Conservation (phyloP, 495 filamentous ascomycete genomes). For the Sabuloglossum arenarium region DNA sequence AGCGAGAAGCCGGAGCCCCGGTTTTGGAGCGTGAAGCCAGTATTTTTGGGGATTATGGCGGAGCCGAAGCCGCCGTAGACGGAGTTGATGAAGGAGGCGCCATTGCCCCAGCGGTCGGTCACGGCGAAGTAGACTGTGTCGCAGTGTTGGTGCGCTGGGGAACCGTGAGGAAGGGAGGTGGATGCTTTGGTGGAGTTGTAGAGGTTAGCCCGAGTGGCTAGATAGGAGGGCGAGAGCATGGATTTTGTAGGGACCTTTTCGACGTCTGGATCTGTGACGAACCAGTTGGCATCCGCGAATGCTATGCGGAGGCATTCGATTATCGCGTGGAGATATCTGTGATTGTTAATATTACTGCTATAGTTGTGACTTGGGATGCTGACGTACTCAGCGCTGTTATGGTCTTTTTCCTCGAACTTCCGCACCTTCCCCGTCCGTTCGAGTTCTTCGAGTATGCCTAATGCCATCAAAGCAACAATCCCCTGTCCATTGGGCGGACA, state of each 20-base stretch:
- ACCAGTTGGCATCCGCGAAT: slow-evolving; percentile 83
- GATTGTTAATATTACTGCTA: background rate
- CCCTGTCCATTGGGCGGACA: slow-evolving; percentile 97
- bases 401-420: slow-evolving; percentile 37
- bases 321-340: slow-evolving; percentile 64
- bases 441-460: slow-evolving; percentile 75
- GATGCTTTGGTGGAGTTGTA: slow-evolving; percentile 40
- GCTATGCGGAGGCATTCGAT: slow-evolving; percentile 82
- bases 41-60: slow-evolving; percentile 57
- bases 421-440: slow-evolving; percentile 52
- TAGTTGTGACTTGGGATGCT: background rate
- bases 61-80: slow-evolving; percentile 87
- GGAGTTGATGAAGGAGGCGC: slow-evolving; percentile 89
- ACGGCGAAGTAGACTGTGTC: slow-evolving; percentile 92
- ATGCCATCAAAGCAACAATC: slow-evolving; percentile 80
- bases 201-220: slow-evolving; percentile 44
- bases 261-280: slow-evolving; percentile 62
- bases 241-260: slow-evolving; percentile 39
- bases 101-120: slow-evolving; percentile 66
- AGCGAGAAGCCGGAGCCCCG: slow-evolving; percentile 75
- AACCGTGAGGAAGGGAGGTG: slow-evolving; percentile 37
- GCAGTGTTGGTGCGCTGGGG: slow-evolving; percentile 42
- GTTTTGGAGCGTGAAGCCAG: slow-evolving; percentile 88
- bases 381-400: slow-evolving; percentile 17
- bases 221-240: slow-evolving; percentile 39